phyloP scores from a whole-genome alignment of 2,329 filamentous ascomycete genomes.

The Sporothrix mexicana region DNA sequence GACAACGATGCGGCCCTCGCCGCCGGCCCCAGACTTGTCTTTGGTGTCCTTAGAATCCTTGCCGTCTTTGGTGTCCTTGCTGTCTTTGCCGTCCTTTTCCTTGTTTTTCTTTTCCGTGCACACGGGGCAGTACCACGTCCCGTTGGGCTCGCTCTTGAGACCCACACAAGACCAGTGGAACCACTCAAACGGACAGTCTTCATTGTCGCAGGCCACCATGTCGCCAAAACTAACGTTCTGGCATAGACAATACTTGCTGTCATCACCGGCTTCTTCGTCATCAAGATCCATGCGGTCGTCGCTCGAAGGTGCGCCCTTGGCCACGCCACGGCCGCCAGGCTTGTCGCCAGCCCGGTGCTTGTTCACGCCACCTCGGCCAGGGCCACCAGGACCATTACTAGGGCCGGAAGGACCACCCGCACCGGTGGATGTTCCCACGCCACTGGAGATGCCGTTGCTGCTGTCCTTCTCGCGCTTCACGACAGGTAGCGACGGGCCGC shows the following conservation, averaged over 20 bases:
- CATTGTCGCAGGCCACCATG: slow-evolving; percentile 89
- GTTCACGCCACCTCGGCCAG: slow-evolving; percentile 13
- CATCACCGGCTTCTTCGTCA: slow-evolving; percentile 74
- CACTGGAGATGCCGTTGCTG: slow-evolving; percentile 29
- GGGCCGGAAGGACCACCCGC: not conserved
- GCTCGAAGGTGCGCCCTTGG: slow-evolving; percentile 43
- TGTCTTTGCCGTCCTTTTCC: slow-evolving; percentile 46
- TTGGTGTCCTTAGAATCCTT: slow-evolving; percentile 46
- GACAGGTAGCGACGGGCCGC: not conserved
- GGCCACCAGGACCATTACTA: slow-evolving; percentile 5
- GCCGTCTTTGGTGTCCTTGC: slow-evolving; percentile 1
- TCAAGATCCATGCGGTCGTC: slow-evolving; percentile 63
- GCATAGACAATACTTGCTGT: slow-evolving; percentile 83
- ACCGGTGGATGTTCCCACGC: slow-evolving; percentile 17
- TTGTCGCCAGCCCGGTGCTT: slow-evolving; percentile 32
- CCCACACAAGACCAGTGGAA: slow-evolving; percentile 82
- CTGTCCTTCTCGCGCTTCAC: slow-evolving; percentile 32
- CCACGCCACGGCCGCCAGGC: slow-evolving; percentile 18
- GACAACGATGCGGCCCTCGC: slow-evolving; percentile 5
- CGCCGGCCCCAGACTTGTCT: slow-evolving; percentile 40
- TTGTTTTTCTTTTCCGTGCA: slow-evolving; percentile 59
- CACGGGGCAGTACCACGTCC: slow-evolving; percentile 70
- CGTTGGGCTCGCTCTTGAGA: slow-evolving; percentile 70
- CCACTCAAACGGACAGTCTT: slow-evolving; percentile 81
- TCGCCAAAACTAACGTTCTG: slow-evolving; percentile 84